Base-by-base conservation (phyloP, 345 rosid genomes). In the Cardiospermum halicacabum region DNA sequence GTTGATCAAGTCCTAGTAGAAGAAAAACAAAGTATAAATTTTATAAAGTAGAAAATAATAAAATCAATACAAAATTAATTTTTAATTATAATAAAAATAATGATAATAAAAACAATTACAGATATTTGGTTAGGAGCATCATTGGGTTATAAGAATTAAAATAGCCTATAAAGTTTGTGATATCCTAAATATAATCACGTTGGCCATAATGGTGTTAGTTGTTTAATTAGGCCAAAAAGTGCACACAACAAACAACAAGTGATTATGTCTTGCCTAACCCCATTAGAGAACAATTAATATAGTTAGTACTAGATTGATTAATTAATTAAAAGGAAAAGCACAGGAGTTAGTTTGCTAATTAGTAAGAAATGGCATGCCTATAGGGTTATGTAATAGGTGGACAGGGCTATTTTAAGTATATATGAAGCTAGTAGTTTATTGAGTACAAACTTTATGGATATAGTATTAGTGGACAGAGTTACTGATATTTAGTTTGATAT, bases 141-240 rank as follows among this genome's bases (percentile, higher is more conserved):
- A n/a, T n/a, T n/a, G n/a, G n/a, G n/a, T n/a, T n/a, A n/a, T n/a
- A n/a, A n/a, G n/a, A n/a, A n/a, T n/a, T n/a, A n/a, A n/a, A n/a
- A n/a, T n/a, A 47, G 40, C 40, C 22, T 47, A 53, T 45, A n/a
- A n/a, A 12, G 54, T 53, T 60, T 47, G 43, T 51, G 61, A 40
- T 56, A 54, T 65, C 58, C 66, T 56, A 25, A 60, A 59, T 47
- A 27, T 18, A 19, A 55, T 36, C 53, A 47, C 36, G 54, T 60
- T 60, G 62, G 64, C 60, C 70, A 74, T 71, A 53, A 71, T 71
- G 28, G 51, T 21, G 58, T 37, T n/a, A n/a, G n/a, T n/a, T 69
- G 73, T 64, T 69, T 70, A 59, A 68, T 77, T 75, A 16, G 64
- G 66, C 40, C 16, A 60, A 81, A n/a, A n/a, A 77, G n/a, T 67